Evolutionary conservation across 2,329 filamentous ascomycete species (phyloP).

Genomic region (Tolypocladium sp.): DNA sequence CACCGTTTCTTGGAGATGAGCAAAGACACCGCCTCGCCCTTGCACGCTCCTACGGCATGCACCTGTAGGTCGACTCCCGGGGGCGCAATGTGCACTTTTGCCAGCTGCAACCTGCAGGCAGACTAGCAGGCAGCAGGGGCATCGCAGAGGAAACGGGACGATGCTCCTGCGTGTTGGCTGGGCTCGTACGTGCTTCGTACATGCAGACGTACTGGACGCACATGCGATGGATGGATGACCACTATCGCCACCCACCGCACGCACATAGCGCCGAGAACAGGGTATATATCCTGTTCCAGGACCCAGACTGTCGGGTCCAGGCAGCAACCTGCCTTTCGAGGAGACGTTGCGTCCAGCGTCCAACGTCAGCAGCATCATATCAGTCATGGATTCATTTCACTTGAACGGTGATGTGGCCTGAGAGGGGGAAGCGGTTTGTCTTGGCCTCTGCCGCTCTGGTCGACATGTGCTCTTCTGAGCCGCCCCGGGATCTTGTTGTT

Average conservation of each 20-base stretch:
- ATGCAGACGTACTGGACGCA: not conserved
- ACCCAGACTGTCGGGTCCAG: constrained; percentile 7
- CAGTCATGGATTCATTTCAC: not conserved
- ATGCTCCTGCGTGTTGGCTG: not conserved
- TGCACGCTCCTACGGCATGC: not conserved
- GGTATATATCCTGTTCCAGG: not conserved
- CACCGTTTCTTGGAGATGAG: not conserved
- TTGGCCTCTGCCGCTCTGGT: too few species aligned
- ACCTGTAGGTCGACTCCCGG: not conserved
- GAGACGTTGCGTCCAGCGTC: constrained; percentile 4
- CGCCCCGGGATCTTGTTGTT: not conserved
- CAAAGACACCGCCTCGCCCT: not conserved
- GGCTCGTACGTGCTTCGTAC: not conserved
- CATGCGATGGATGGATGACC: not conserved
- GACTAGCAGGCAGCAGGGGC: not conserved
- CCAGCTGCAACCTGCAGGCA: not conserved
- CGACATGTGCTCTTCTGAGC: not conserved
- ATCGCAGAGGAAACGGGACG: not conserved
- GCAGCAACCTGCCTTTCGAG: constrained; percentile 3
- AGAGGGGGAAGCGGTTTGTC: not conserved
- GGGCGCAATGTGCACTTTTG: not conserved
- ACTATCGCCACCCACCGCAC: not conserved
- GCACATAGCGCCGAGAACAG: not conserved
- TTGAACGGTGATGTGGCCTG: not conserved
- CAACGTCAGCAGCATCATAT: constrained; percentile 1